Evolutionary conservation across 495 filamentous ascomycete genomes (phyloP), one percentile per base, ranked within the genome.

Genomic region (Talaromyces adpressus): DNA sequence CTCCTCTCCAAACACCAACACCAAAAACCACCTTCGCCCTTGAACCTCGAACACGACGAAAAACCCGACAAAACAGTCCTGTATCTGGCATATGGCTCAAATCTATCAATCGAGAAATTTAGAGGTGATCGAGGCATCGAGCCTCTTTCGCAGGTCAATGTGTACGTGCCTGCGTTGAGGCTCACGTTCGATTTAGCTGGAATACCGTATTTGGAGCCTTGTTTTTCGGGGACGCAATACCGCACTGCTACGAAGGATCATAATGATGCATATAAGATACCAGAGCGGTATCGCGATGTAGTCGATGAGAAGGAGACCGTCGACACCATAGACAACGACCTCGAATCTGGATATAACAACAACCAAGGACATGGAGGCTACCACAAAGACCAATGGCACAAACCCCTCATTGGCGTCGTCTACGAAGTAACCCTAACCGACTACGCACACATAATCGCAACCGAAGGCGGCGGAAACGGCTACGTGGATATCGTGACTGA

Each of bases 11-110:
- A 53, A 23, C 51, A 53, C 11, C 27, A 29, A 2, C 18, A 27
- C 20, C 51, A 29, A 18, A 16, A 59, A 58, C 20, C 20, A 41
- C 30, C 11, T 22, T 41, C 36, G 0, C 36, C 12, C 34, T 36
- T 11, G n/a, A 41, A 41, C 29, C 41, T 49, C 9, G 62, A 30
- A 36, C 14, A 57, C 20, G 52, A 63, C 1, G 20, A 32, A 16
- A 49, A 63, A 2, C 41, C 66, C 34, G 61, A 69, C 25, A 61
- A 80, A 27, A 91, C 91, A 2, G 79, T 96, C 57, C 82, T 96
- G 53, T 98, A 98, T 77, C 85, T 98, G 11, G 94, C 94, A 45
- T 98, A 98, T 68, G 94, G 94, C 65, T 96, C 92, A 57, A 98
- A 98, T 71, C 83, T 98, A 62, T 82, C 77, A 59, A 80, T 87